Base-by-base conservation (phyloP, 176 grass and related monocot genomes). In the Canna indica region DNA sequence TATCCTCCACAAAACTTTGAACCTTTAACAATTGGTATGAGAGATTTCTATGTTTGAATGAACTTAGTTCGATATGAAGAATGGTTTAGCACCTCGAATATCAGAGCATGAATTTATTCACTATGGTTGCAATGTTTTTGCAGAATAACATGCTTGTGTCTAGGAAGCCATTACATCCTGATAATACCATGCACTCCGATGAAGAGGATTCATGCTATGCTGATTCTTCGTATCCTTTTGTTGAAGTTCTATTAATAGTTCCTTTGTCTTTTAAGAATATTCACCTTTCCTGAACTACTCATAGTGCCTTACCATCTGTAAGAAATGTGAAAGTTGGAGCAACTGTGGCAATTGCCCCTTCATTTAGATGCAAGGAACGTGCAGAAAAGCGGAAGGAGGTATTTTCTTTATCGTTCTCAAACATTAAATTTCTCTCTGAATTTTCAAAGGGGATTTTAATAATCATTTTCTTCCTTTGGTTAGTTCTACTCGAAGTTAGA, bases 401-500 rank as follows among this genome's bases (percentile, higher is more conserved):
- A 22, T 15, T 63, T 68, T 69, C 36, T 81, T 59, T 15, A 28
- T 35, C 29, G 72, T 59, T 76, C 0, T 31, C 32, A 28, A 44
- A 10, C 41, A 44, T 54, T 54, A 15, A 31, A 25, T 15, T 62
- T 30, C 31, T 32, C 5, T 31, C 13, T 32, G 50, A 54, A 62
- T n/a, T 38, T 66, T 38, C 4, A 38, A 59, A 34, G 27, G 27
- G 18, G 59, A 18, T 62, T 3, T 30, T 31, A 44, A 71, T 47
- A 80, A 58, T 22, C 20, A 41, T 52, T 63, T 64, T 59, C 70
- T 10, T 71, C 59, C 16, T 76, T 81, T 78, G 13, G 63, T 69
- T 82, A 91, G 88, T 91, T 87, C 53, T 87, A 91, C 74, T 82
- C 88, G 44, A 87, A 91, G 79, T 75, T 91, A 78, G 88, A 85